Percentiles rank a stretch among this genome's conserved stretches.
Conservation (phyloP, 306 rosid genomes). For the Sphenostylis stenocarpa region DNA sequence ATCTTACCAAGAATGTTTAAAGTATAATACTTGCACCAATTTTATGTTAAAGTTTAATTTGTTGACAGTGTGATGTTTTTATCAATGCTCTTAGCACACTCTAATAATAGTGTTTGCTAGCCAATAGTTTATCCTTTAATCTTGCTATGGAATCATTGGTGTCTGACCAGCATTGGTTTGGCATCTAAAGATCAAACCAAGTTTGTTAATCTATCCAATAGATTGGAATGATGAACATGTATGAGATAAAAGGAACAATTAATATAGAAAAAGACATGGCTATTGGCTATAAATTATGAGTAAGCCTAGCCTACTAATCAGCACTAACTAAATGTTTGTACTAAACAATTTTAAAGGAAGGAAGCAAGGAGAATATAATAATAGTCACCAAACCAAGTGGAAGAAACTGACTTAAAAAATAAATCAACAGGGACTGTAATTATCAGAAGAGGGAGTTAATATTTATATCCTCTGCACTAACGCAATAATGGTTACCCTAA, state of each 20-base stretch:
- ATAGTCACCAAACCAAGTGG: conserved; percentile 21
- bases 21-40: background rate
- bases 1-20: conserved; percentile 5
- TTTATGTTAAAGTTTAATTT: background rate
- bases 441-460: background rate
- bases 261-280: background rate
- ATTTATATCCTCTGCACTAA: background rate
- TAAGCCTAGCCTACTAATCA: conserved; percentile 21
- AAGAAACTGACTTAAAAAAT: conserved; percentile 13
- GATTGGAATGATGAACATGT: background rate
- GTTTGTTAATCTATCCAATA: background rate
- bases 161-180: background rate
- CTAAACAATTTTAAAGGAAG: conserved; percentile 23
- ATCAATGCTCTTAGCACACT: background rate
- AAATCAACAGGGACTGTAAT: background rate
- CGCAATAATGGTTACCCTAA: background rate
- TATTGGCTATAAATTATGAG: background rate
- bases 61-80: background rate
- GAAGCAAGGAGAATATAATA: conserved; percentile 28
- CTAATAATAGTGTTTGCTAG: background rate
- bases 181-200: background rate
- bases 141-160: background rate
- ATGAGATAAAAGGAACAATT: background rate
- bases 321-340: conserved; percentile 15
- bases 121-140: background rate